These are phyloP conservation scores for Acanthamoeba castellanii DNA, from an alignment of 208 protist species.

Conservation along the genomic window DNA sequence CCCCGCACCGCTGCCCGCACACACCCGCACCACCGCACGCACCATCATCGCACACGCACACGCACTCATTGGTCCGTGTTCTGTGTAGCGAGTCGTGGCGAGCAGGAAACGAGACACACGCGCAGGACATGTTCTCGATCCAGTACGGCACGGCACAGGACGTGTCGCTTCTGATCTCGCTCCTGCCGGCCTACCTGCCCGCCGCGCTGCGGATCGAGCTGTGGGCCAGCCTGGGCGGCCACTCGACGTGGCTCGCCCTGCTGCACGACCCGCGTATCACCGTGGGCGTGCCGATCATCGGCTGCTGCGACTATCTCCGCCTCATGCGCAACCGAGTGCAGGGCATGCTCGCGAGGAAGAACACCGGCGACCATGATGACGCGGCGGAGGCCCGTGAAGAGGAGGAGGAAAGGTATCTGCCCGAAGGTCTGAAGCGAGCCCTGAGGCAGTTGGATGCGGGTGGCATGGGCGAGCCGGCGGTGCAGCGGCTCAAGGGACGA, in stretches of 20 bases:
- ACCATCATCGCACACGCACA: too few relatives aligned
- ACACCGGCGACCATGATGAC: background rate
- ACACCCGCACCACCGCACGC: too few relatives aligned
- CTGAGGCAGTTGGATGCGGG: background rate
- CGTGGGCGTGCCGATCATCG: slow-evolving; percentile 28
- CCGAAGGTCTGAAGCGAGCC: background rate
- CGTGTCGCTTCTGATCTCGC: background rate
- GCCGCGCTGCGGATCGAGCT: background rate
- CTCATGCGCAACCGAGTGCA: slow-evolving; percentile 5
- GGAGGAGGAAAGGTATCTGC: background rate
- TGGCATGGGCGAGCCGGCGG: background rate
- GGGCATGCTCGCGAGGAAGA: background rate
- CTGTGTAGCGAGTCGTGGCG: background rate
- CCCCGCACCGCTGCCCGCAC: background rate
- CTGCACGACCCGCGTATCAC: background rate
- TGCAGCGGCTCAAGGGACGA: background rate
- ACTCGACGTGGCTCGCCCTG: background rate
- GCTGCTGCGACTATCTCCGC: slow-evolving; percentile 2
- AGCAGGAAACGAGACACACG: background rate
- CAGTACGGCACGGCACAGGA: slow-evolving; percentile 23
- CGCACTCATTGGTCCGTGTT: background rate
- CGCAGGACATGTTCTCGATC: slow-evolving; percentile 36
- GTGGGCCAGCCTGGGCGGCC: slow-evolving; percentile 11
- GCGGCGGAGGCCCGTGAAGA: background rate
- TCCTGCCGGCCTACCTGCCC: slow-evolving; percentile 4